These are phyloP conservation scores for Solanum sejunctum DNA, from an alignment of 257 asterid species.

Conservation along the genomic window DNA sequence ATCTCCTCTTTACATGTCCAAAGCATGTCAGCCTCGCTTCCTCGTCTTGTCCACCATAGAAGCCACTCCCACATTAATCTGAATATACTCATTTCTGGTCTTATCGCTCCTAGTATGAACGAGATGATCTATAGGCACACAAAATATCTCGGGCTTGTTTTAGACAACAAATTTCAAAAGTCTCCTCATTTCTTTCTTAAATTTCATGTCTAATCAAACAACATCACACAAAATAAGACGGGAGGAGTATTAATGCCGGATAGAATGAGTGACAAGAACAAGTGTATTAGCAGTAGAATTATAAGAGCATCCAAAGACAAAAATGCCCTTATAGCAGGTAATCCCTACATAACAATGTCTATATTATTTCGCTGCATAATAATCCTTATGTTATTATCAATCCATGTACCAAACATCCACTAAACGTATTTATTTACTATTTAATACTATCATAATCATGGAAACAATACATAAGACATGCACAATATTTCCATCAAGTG, in stretches of 20 bases:
- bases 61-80: no score
- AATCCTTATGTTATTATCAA: background rate
- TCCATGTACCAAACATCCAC: background rate
- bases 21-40: no score
- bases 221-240: background rate
- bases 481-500: background rate
- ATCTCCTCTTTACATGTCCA: no score
- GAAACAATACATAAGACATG: background rate
- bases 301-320: no score
- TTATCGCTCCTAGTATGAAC: no score
- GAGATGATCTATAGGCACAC: background rate
- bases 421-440: background rate
- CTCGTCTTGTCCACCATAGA: no score
- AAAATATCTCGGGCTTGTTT: background rate
- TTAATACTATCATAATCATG: background rate
- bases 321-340: no score
- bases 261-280: no score
- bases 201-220: background rate
- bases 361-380: background rate
- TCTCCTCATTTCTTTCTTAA: background rate
- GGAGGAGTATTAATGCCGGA: background rate
- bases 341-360: background rate
- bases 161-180: background rate
- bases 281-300: background rate
- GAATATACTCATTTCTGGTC: no score